Percentiles rank a stretch among this genome's conserved stretches.
Evolutionary conservation across 2,329 filamentous ascomycete genomes (phyloP).

Genomic region (Fusarium nelsonii): DNA sequence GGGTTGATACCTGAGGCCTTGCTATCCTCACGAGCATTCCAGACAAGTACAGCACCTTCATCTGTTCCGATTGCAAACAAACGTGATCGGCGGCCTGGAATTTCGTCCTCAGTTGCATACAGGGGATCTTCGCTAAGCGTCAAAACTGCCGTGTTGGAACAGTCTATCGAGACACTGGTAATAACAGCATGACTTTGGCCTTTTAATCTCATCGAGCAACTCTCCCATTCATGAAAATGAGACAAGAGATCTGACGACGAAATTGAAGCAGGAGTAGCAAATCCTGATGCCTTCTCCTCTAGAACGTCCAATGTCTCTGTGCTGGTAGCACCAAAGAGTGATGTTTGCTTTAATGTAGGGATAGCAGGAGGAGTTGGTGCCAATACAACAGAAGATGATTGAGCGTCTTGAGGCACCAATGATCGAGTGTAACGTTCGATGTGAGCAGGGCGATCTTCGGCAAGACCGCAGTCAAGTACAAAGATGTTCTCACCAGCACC

Average conservation of each 20-base stretch:
- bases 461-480: slow-evolving; percentile 78
- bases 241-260: slow-evolving; percentile 32
- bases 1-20: slow-evolving; percentile 68
- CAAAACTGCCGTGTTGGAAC: slow-evolving; percentile 77
- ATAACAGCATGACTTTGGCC: slow-evolving; percentile 71
- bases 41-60: slow-evolving; percentile 80
- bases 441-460: slow-evolving; percentile 63
- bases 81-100: slow-evolving; percentile 87
- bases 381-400: slow-evolving; percentile 20
- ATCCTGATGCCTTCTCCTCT: slow-evolving; percentile 40
- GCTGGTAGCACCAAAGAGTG: slow-evolving; percentile 49
- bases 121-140: slow-evolving; percentile 84
- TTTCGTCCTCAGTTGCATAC: slow-evolving; percentile 64
- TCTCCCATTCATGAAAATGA: slow-evolving; percentile 51
- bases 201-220: slow-evolving; percentile 61
- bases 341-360: slow-evolving; percentile 30
- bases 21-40: slow-evolving; percentile 79
- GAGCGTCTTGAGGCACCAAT: slow-evolving; percentile 36
- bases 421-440: slow-evolving; percentile 61
- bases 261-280: slow-evolving; percentile 43
- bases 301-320: slow-evolving; percentile 18
- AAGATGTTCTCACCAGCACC: slow-evolving; percentile 82
- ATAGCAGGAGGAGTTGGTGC: slow-evolving; percentile 11
- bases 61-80: slow-evolving; percentile 85
- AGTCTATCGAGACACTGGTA: slow-evolving; percentile 78